phyloP scores from a whole-genome alignment of 768 basidiomycete species.

The Suillus plorans region DNA sequence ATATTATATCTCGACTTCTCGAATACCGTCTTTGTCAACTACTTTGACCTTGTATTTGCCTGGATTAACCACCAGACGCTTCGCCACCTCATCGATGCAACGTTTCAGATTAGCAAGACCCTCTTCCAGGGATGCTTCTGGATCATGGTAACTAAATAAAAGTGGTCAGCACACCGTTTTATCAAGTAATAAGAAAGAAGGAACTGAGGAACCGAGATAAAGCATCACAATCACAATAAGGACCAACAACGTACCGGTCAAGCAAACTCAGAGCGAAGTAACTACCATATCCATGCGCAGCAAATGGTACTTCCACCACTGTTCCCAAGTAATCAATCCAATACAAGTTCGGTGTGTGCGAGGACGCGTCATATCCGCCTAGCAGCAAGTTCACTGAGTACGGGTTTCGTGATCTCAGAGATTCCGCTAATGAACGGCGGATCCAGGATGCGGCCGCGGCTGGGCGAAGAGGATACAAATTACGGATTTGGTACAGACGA shows the following conservation, averaged over 20 bases:
- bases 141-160: constrained; percentile 78
- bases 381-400: constrained; percentile 92
- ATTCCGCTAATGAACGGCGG: constrained; percentile 84
- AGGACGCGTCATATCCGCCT: constrained; percentile 87
- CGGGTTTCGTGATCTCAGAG: constrained; percentile 82
- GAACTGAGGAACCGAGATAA: not conserved
- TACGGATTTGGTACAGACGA: constrained; percentile 93
- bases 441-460: constrained; percentile 94
- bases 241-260: constrained; percentile 62
- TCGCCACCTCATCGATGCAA: constrained; percentile 86
- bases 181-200: not conserved
- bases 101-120: constrained; percentile 81
- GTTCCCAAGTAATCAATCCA: constrained; percentile 98
- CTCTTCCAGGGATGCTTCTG: constrained; percentile 80
- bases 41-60: constrained; percentile 87
- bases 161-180: constrained; percentile 8
- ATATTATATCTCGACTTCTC: constrained; percentile 69
- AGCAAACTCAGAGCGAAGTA: constrained; percentile 92
- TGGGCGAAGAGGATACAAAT: constrained; percentile 86
- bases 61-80: constrained; percentile 77
- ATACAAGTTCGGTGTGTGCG: constrained; percentile 73
- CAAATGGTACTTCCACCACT: constrained; percentile 84
- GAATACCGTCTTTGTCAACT: constrained; percentile 88
- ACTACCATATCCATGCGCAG: constrained; percentile 91
- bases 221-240: not conserved